These are phyloP conservation scores for Clonostachys rhizophaga DNA, from an alignment of 2,329 filamentous ascomycete species.

Conservation along the genomic window DNA sequence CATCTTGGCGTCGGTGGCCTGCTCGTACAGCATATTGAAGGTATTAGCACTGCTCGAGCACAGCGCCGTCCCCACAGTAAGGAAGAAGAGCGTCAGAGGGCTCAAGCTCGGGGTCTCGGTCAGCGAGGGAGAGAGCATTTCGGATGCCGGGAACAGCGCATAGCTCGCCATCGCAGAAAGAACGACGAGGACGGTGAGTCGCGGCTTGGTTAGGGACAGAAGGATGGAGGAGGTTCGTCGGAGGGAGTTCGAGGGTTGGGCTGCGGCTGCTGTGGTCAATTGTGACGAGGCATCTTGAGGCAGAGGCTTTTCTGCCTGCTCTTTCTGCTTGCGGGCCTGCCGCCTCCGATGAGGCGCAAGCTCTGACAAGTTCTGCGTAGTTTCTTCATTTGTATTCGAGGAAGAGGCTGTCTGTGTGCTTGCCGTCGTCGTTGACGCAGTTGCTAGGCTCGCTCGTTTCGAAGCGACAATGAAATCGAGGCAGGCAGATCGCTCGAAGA, in stretches of 20 bases:
- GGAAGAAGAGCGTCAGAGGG: slow-evolving; percentile 85
- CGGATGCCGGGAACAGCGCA: slow-evolving; percentile 86
- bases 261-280: slow-evolving; percentile 46
- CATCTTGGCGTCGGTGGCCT: slow-evolving; percentile 87
- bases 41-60: slow-evolving; percentile 91
- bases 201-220: slow-evolving; percentile 91
- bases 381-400: not conserved
- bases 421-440: slow-evolving; percentile 17
- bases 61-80: slow-evolving; percentile 83
- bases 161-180: slow-evolving; percentile 89
- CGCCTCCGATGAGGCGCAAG: slow-evolving; percentile 26
- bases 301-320: slow-evolving; percentile 8
- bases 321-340: slow-evolving; percentile 18
- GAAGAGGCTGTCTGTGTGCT: slow-evolving; percentile 9
- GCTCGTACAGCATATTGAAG: slow-evolving; percentile 96
- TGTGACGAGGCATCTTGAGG: slow-evolving; percentile 49
- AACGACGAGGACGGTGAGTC: slow-evolving; percentile 85
- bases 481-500: slow-evolving; percentile 27
- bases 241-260: slow-evolving; percentile 43
- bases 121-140: slow-evolving; percentile 67
- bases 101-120: slow-evolving; percentile 74
- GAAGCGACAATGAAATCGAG: slow-evolving; percentile 22
- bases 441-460: slow-evolving; percentile 7
- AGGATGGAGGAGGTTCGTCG: slow-evolving; percentile 72
- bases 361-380: slow-evolving; percentile 3